These are phyloP conservation scores for Ichthyophthirius multifiliis DNA, from an alignment of 169 alveolate species.

Conservation along the genomic window DNA sequence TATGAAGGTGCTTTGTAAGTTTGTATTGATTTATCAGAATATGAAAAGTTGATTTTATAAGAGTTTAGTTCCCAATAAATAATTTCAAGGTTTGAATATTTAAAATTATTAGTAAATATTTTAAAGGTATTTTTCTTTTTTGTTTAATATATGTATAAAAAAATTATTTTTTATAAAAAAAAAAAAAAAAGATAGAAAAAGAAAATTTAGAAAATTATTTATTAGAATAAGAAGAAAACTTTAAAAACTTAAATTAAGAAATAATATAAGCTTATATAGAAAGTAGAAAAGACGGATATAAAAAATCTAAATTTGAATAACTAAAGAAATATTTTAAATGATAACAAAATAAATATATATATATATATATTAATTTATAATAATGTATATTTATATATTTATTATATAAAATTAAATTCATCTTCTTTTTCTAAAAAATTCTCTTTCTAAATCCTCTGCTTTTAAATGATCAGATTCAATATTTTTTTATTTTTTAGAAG, in stretches of 20 bases:
- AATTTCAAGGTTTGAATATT: neutral
- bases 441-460: slow-evolving; percentile 4
- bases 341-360: too few relatives aligned
- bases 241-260: too few relatives aligned
- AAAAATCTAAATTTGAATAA: too few relatives aligned
- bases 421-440: too few relatives aligned
- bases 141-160: neutral
- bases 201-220: neutral
- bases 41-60: neutral
- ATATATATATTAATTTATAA: too few relatives aligned
- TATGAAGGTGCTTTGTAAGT: neutral
- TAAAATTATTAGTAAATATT: neutral
- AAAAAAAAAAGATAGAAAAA: neutral
- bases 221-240: neutral
- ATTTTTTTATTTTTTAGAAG: neutral
- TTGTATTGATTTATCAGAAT: neutral
- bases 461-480: neutral
- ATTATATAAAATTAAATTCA: too few relatives aligned
- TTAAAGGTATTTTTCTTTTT: neutral
- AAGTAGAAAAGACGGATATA: too few relatives aligned
- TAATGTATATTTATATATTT: too few relatives aligned
- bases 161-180: neutral
- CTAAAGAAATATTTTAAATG: too few relatives aligned
- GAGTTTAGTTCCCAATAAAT: neutral
- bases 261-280: too few relatives aligned